phyloP scores from a whole-genome alignment of 2,329 filamentous ascomycete species.

The Cordyceps tenuipes region DNA sequence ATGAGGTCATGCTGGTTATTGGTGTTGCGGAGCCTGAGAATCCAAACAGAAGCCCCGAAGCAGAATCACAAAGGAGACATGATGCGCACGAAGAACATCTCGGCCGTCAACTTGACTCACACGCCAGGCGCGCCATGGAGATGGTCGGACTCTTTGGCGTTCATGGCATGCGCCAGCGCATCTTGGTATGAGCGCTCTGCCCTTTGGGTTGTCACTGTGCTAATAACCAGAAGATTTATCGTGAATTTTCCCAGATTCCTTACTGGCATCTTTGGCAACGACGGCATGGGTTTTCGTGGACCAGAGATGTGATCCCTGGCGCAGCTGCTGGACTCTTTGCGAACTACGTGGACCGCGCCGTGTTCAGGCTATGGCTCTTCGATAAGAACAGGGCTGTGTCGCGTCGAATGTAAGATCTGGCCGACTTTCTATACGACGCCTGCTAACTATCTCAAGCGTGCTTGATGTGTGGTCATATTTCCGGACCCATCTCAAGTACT shows the following conservation, averaged over 20 bases:
- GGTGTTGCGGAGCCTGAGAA: conserved; percentile 53
- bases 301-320: conserved; percentile 25
- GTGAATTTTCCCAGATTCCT: conserved; percentile 38
- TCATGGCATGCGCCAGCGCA: conserved; percentile 43
- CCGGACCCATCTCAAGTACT: conserved; percentile 43
- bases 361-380: conserved; percentile 20
- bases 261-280: conserved; percentile 36
- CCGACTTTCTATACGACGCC: neutral
- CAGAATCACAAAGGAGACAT: conserved; percentile 35
- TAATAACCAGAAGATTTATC: conserved; percentile 38
- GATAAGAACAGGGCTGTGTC: conserved; percentile 17
- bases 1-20: conserved; percentile 56
- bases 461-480: conserved; percentile 33
- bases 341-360: conserved; percentile 21
- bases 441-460: conserved; percentile 16
- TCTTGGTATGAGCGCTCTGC: conserved; percentile 34
- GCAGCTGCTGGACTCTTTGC: conserved; percentile 23
- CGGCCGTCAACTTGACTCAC: conserved; percentile 31
- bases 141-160: conserved; percentile 44
- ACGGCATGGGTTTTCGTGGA: conserved; percentile 23
- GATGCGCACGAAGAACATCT: conserved; percentile 39
- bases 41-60: conserved; percentile 28
- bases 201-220: neutral
- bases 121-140: conserved; percentile 26
- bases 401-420: conserved; percentile 21